Percentiles rank a stretch among this genome's conserved stretches.
These are phyloP conservation scores for Cochlearia excelsa DNA, from an alignment of 345 rosid species.

Conservation along the genomic window DNA sequence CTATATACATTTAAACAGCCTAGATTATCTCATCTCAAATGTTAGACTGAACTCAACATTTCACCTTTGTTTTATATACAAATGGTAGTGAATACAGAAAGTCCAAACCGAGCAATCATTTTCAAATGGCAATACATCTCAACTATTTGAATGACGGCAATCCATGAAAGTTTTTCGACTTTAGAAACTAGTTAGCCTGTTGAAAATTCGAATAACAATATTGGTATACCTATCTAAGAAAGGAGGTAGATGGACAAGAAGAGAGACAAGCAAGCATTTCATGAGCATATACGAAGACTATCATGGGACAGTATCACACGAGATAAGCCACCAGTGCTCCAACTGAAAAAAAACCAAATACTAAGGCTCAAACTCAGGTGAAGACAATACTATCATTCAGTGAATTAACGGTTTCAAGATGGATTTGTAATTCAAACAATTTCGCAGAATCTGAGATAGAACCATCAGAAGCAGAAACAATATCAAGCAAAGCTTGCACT, in stretches of 20 bases:
- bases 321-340: conserved; percentile 92
- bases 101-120: conserved; percentile 8
- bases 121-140: conserved; percentile 14
- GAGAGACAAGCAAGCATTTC: conserved; percentile 12
- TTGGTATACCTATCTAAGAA: conserved; percentile 7
- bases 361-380: not conserved
- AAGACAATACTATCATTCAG: not conserved
- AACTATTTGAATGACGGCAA: conserved; percentile 73
- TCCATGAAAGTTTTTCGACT: conserved; percentile 46
- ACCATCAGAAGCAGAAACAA: conserved; percentile 68
- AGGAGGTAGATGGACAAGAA: not conserved
- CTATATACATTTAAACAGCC: conserved; percentile 4
- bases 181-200: conserved; percentile 9
- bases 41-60: conserved; percentile 14
- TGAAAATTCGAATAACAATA: conserved; percentile 11
- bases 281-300: conserved; percentile 48
- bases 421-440: conserved; percentile 50
- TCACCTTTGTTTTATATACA: conserved; percentile 20
- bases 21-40: conserved; percentile 11
- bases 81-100: not conserved
- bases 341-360: conserved; percentile 42
- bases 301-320: conserved; percentile 82
- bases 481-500: conserved; percentile 84
- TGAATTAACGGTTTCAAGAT: not conserved
- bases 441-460: conserved; percentile 81